Base-by-base conservation (phyloP, 495 filamentous ascomycete species). In the Amorphotheca resinae region DNA sequence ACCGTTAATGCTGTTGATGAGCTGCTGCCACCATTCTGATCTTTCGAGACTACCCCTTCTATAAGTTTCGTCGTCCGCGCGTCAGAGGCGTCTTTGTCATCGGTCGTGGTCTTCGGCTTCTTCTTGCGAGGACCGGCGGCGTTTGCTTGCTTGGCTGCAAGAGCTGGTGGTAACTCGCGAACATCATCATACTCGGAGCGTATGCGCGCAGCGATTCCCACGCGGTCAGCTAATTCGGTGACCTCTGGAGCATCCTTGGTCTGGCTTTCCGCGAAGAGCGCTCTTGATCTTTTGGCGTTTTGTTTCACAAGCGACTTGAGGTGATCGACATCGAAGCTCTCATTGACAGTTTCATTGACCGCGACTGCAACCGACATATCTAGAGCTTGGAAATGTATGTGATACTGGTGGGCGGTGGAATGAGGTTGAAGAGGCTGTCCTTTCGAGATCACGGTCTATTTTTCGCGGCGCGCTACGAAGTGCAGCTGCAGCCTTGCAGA, bases 101-200 rank as follows among this genome's bases (percentile, higher is more conserved):
- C 44, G 20, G 68, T 64, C 22, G 58, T 41, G 6, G 58, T 55
- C 51, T 65, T 70, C 2, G 63, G 54, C 59, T 71, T 77, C 59
- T 71, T 77, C 64, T 76, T 78, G 41, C 64, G 53, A 8, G 72
- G 60, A 9, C 73, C 66, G 9, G 70, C 65, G 9, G 81, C 77
- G 39, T 70, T 69, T 33, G 81, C 77, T 62, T 88, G 82, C 60
- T 94, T 95, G 42, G 81, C 80, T 41, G 84, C 89, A 11, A 98
- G 73, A 11, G 74, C 72, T 33, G 83, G 76, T n/a, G 91, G 91
- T 22, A 96, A 69, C 51, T 84, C 80, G 51, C 72, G 73, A 16
- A 95, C 82, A 51, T 82, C 66, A 50, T 79, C 70, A 56, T 98
- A 98, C 66, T 98, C 89, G 45, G 70, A 67, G 49, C 75, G 76